A percentile compares a stretch with the other conserved stretches of the same genome.
phyloP scores from a whole-genome alignment of 768 basidiomycete genomes.

The Lactifluus rugatus region DNA sequence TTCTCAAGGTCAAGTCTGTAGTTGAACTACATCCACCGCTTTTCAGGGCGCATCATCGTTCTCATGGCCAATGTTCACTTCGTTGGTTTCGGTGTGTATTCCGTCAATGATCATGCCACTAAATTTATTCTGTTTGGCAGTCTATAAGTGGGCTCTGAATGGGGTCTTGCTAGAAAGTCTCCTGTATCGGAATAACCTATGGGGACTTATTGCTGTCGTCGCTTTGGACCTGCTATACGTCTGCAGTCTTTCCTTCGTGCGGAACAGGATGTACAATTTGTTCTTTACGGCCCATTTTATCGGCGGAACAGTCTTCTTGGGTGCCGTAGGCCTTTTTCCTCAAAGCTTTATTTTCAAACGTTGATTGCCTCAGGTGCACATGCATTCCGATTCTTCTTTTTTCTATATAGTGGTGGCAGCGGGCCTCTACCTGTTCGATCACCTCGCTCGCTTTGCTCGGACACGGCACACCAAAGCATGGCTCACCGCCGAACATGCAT shows the following conservation, averaged over 20 bases:
- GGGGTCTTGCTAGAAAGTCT: neutral
- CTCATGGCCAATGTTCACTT: constrained; percentile 35
- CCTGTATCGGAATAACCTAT: neutral
- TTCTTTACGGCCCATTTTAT: constrained; percentile 36
- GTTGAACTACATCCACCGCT: constrained; percentile 50
- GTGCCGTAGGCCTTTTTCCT: constrained; percentile 21
- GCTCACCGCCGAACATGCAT: constrained; percentile 36
- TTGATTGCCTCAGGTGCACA: constrained; percentile 17
- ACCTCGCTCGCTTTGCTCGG: constrained; percentile 36
- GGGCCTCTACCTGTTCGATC: constrained; percentile 38
- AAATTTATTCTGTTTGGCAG: neutral
- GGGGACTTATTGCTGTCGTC: constrained; percentile 30
- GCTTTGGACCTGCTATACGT: constrained; percentile 31
- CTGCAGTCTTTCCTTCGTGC: constrained; percentile 34
- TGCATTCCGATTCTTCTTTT: constrained; percentile 22
- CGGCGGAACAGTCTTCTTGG: constrained; percentile 34
- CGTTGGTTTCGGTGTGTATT: constrained; percentile 31
- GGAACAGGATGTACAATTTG: constrained; percentile 34
- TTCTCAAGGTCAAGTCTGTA: constrained; percentile 21
- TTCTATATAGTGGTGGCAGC: constrained; percentile 35
- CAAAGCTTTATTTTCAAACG: neutral
- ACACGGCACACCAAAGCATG: constrained; percentile 37
- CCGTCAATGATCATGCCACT: neutral
- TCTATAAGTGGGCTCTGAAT: constrained; percentile 6
- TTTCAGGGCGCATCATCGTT: constrained; percentile 35